Percentiles rank a stretch among this genome's conserved stretches.
Conservation (phyloP, 2,329 filamentous ascomycete genomes). For the Aspergillus pseudonomiae region DNA sequence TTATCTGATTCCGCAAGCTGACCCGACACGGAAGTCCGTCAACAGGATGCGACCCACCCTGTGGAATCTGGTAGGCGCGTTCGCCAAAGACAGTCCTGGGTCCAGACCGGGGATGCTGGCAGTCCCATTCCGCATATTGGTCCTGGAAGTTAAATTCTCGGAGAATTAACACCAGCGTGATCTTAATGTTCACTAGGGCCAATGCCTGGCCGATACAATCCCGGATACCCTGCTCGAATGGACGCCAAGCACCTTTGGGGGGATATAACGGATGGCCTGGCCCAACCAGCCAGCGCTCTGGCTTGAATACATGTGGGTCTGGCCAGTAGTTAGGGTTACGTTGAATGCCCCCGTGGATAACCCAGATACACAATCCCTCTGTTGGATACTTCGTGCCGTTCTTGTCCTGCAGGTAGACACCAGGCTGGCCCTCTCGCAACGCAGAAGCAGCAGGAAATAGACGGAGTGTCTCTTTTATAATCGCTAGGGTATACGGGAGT, state of each 20-base stretch:
- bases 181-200: conserved; percentile 47
- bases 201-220: conserved; percentile 55
- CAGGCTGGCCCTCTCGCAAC: conserved; percentile 19
- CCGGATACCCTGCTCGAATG: conserved; percentile 53
- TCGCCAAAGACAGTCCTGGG: conserved; percentile 21
- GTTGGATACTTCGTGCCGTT: conserved; percentile 20
- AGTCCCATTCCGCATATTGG: conserved; percentile 14
- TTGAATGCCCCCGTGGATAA: conserved; percentile 22
- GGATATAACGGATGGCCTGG: conserved; percentile 29
- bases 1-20: background rate
- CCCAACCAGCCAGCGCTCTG: conserved; percentile 38
- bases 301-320: conserved; percentile 33
- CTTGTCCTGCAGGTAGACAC: conserved; percentile 8
- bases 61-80: background rate
- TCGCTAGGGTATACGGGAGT: conserved; percentile 56
- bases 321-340: conserved; percentile 21
- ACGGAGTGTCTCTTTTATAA: conserved; percentile 59
- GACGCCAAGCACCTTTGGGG: conserved; percentile 48
- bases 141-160: conserved; percentile 28
- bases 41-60: background rate
- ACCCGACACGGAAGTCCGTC: background rate
- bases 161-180: conserved; percentile 27
- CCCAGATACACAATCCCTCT: conserved; percentile 19
- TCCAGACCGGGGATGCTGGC: conserved; percentile 33
- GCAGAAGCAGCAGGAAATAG: conserved; percentile 46